These are phyloP conservation scores for Lipomyces chichibuensis DNA, from an alignment of 805 yeast genomes.

Conservation along the genomic window DNA sequence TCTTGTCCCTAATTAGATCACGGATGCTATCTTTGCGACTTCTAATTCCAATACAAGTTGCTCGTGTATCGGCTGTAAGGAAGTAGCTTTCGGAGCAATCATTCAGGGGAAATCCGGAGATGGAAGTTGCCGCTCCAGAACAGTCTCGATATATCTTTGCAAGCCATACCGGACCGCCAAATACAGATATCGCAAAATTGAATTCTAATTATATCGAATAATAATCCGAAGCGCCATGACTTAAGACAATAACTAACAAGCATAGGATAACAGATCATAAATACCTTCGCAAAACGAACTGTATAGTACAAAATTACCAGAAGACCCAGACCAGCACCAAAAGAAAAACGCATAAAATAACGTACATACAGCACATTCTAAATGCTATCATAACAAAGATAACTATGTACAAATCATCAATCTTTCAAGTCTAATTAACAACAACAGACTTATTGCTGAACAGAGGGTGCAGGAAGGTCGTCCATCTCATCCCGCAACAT, in stretches of 20 bases:
- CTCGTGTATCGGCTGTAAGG: not conserved
- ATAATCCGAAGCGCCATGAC: not conserved
- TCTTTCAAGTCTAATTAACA: not conserved
- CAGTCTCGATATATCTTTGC: no score
- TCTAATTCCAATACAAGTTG: not conserved
- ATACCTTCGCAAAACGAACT: not conserved
- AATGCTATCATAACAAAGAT: not conserved
- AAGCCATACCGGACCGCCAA: not conserved
- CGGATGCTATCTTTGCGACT: not conserved
- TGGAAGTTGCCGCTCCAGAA: no score
- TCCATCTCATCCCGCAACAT: slow-evolving; percentile 46
- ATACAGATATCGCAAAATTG: not conserved
- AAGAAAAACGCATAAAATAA: not conserved
- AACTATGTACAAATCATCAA: not conserved
- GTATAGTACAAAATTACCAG: not conserved
- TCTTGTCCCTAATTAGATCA: not conserved
- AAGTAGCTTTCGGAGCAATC: not conserved
- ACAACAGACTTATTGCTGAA: not conserved
- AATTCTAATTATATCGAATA: not conserved
- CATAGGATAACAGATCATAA: not conserved
- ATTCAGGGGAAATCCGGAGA: not conserved
- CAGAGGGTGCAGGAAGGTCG: slow-evolving; percentile 7
- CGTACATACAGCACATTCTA: not conserved
- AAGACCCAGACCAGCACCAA: not conserved
- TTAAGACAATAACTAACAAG: not conserved